phyloP scores from a whole-genome alignment of 352 stramenopile genomes.

The Phytophthora gonapodyides region DNA sequence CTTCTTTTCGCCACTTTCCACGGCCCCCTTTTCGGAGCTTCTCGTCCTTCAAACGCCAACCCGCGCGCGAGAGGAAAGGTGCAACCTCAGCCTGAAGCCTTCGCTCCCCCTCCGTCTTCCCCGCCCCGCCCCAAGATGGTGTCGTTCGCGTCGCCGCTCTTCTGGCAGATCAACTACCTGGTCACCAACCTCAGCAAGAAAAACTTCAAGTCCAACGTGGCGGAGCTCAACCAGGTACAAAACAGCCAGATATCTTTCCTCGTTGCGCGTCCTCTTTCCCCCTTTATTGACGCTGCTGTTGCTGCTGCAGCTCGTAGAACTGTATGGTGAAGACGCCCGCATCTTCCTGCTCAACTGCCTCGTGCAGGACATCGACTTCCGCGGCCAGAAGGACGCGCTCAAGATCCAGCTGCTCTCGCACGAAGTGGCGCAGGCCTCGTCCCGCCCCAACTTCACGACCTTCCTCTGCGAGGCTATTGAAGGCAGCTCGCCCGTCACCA shows the following conservation, averaged over 20 bases:
- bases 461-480: slow-evolving; percentile 89
- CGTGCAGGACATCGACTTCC: slow-evolving; percentile 91
- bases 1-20: not conserved
- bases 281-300: slow-evolving; percentile 5
- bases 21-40: slow-evolving; percentile 25
- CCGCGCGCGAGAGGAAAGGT: slow-evolving; percentile 26
- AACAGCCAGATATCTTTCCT: slow-evolving; percentile 13
- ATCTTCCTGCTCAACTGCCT: slow-evolving; percentile 93
- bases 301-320: slow-evolving; percentile 76
- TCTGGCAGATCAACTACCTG: slow-evolving; percentile 95
- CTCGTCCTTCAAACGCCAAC: slow-evolving; percentile 28
- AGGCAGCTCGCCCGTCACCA: slow-evolving; percentile 64
- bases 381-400: slow-evolving; percentile 85
- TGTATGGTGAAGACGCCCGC: slow-evolving; percentile 91
- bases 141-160: slow-evolving; percentile 92
- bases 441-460: slow-evolving; percentile 90
- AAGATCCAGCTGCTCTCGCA: slow-evolving; percentile 91
- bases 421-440: slow-evolving; percentile 89
- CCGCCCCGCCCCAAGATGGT: slow-evolving; percentile 53
- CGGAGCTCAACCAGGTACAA: slow-evolving; percentile 91
- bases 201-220: slow-evolving; percentile 93
- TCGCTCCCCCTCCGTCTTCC: not conserved
- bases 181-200: slow-evolving; percentile 94
- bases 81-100: not conserved
- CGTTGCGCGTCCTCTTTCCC: slow-evolving; percentile 9